phyloP scores from a whole-genome alignment of 257 asterid species.

The Craterostigma plantagineum region DNA sequence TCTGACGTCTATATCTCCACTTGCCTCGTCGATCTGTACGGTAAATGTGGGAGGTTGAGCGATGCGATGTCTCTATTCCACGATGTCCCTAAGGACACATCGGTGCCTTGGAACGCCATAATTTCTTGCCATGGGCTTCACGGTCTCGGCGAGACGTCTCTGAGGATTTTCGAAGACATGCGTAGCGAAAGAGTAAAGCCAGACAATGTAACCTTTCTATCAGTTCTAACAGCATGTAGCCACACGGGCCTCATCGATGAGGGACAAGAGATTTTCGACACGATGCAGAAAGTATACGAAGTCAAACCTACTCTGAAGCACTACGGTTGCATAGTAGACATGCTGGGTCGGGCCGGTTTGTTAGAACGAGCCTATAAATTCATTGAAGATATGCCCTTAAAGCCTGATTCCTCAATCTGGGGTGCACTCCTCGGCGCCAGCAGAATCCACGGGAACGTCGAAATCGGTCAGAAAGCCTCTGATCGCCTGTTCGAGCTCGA shows the following conservation, averaged over 20 bases:
- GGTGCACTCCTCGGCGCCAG: conserved; percentile 70
- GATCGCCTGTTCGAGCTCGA: conserved; percentile 25
- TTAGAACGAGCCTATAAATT: conserved; percentile 35
- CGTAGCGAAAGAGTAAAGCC: conserved; percentile 13
- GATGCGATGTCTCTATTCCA: too few relatives aligned
- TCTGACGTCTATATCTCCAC: too few relatives aligned
- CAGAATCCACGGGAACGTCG: conserved; percentile 48
- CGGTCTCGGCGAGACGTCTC: conserved; percentile 44
- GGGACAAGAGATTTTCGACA: conserved; percentile 33
- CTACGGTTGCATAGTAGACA: conserved; percentile 63
- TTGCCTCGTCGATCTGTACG: too few relatives aligned
- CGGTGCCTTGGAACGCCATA: conserved; percentile 16
- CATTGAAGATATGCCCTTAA: conserved; percentile 35
- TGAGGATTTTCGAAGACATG: conserved; percentile 42
- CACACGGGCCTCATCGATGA: conserved; percentile 61
- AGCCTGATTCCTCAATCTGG: conserved; percentile 52
- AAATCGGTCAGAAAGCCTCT: conserved; percentile 47
- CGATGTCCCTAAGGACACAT: too few relatives aligned
- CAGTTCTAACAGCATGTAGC: conserved; percentile 61
- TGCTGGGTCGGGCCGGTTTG: conserved; percentile 58
- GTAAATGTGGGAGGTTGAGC: too few relatives aligned
- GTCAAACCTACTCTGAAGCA: conserved; percentile 44
- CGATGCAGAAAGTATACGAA: conserved; percentile 42
- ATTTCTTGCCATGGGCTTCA: conserved; percentile 66
- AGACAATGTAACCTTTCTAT: conserved; percentile 18